Conservation (phyloP, 2,329 filamentous ascomycete genomes). For the Penicillium sp. region DNA sequence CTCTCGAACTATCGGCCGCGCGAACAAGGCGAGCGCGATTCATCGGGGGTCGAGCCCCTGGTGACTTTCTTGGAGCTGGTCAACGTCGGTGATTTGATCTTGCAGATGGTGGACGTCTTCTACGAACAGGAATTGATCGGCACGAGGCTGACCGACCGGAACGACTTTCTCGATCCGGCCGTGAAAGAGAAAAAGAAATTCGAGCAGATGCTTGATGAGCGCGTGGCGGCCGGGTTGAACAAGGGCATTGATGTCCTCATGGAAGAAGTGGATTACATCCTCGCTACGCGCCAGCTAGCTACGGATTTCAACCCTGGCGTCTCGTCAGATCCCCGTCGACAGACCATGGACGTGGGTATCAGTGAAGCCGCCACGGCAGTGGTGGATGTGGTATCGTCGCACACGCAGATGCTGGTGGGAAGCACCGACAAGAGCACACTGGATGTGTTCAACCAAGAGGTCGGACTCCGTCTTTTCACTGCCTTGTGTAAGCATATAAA, state of each 20-base stretch:
- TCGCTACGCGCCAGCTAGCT: conserved; percentile 77
- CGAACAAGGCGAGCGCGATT: conserved; percentile 59
- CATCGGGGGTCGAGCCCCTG: conserved; percentile 76
- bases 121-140: conserved; percentile 90
- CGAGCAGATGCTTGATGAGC: conserved; percentile 97
- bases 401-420: conserved; percentile 88
- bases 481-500: conserved; percentile 96
- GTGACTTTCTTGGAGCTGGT: conserved; percentile 96
- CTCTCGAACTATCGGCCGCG: conserved; percentile 87
- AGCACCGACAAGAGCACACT: conserved; percentile 97
- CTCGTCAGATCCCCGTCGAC: conserved; percentile 32
- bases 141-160: conserved; percentile 77
- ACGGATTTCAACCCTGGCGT: conserved; percentile 80
- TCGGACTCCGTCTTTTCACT: conserved; percentile 85
- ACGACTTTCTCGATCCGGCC: conserved; percentile 89
- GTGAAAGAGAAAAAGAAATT: conserved; percentile 96
- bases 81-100: conserved; percentile 95
- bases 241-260: conserved; percentile 98
- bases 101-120: conserved; percentile 98
- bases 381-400: conserved; percentile 77
- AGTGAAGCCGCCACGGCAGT: conserved; percentile 74
- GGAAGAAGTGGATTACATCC: conserved; percentile 95
- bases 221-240: conserved; percentile 89
- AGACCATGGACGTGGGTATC: conserved; percentile 53
- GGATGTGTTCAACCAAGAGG: conserved; percentile 97